Conservation (phyloP, 208 protist species). For the Phytomonas francai region DNA sequence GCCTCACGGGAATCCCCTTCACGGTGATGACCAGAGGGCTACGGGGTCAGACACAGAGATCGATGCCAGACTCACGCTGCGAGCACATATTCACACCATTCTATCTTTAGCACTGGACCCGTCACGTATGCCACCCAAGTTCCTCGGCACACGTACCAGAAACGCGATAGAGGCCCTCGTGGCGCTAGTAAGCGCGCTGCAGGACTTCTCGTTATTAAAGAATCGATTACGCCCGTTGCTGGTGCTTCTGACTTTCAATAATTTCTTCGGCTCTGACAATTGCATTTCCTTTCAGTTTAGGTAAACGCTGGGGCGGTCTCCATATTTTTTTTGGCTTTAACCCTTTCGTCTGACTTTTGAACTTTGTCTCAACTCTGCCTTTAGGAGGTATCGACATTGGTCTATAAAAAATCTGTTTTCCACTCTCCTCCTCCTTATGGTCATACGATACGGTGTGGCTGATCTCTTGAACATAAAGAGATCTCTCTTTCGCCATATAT, state of each 20-base stretch:
- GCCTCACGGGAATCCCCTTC: neutral
- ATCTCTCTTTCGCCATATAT: too few relatives aligned
- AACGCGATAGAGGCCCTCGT: constrained; percentile 67
- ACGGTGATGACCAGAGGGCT: neutral
- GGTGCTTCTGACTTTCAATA: constrained; percentile 71
- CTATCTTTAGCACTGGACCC: constrained; percentile 50
- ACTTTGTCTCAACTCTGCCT: neutral
- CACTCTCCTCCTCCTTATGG: neutral
- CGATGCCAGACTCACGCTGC: constrained; percentile 14
- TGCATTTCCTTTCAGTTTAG: constrained; percentile 15
- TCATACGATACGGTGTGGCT: neutral
- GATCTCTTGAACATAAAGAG: neutral
- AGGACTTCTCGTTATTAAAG: constrained; percentile 29
- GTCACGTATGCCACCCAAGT: constrained; percentile 34
- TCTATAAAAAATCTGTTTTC: neutral
- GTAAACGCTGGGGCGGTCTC: constrained; percentile 1
- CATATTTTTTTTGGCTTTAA: neutral
- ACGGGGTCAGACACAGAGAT: neutral
- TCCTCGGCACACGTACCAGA: constrained; percentile 39
- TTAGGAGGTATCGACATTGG: neutral
- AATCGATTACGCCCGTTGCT: constrained; percentile 51
- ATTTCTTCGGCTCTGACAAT: constrained; percentile 56
- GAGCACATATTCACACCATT: constrained; percentile 33
- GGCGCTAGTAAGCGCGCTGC: constrained; percentile 29
- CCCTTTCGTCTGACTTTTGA: neutral